Evolutionary conservation across 768 basidiomycete species (phyloP), one percentile per base, ranked within the genome.

Genomic region (Dentipellis fragilis): DNA sequence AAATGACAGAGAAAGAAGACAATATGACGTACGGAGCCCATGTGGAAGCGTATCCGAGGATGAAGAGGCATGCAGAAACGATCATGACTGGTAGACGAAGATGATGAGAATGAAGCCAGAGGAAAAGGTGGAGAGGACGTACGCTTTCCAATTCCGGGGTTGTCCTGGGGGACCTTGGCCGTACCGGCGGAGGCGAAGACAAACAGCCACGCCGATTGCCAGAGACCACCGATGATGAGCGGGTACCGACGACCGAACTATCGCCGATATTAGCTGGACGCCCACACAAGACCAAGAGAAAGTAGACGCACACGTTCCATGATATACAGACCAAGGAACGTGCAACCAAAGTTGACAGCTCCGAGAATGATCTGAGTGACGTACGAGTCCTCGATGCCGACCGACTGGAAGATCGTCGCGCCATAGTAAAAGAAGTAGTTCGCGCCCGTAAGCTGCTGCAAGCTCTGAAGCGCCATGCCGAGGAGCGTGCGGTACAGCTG

Each of bases 301-400:
- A 39, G 40, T 46, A 57, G 9, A 68, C 74, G 46, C 62, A 77
- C 80, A 63, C 73, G 73, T 66, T 88, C 83, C 79, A 88, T 82
- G 53, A 87, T 71, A 66, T 83, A 88, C 62, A 90, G 67, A 1
- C 87, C 87, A 36, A 81, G 78, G 68, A 86, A 86, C 10, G 84
- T 87, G 66, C 82, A 83, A 49, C 72, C 71, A 62, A 87, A 85
- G 68, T 87, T 87, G 65, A 87, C 84, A 3, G 77, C 78, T 39
- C 87, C 85, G 42, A 89, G 72, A 60, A 90, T 88, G 59, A 88
- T 84, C 60, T 90, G 87, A 1, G 81, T 82, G 49, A 87, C 71
- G 63, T 78, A 87, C 21, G 80, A 79, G 66, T 89, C 84, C 8
- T 66, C 50, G 59, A 87, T 77, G 22, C 87, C 87, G 21, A 89